Evolutionary conservation across 805 yeast species (phyloP).

Genomic region (Candida methanosorbosa): DNA sequence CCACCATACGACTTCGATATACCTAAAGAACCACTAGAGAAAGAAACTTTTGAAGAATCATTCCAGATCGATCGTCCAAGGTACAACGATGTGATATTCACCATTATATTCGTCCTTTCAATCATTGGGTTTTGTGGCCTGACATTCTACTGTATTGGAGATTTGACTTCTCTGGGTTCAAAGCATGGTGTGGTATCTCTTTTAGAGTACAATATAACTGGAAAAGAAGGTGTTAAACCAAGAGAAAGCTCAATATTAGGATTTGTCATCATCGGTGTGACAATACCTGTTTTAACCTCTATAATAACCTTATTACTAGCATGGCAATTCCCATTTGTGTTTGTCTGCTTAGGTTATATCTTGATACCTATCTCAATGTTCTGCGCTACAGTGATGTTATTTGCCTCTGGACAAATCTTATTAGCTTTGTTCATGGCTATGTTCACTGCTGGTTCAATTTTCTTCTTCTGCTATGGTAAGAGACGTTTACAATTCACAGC

Average conservation of each 20-base stretch:
- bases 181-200: constrained; percentile 1
- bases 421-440: constrained; percentile 10
- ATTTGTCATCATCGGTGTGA: constrained; percentile 7
- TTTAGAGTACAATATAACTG: background rate
- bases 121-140: constrained; percentile 48
- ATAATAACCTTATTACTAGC: constrained; percentile 13
- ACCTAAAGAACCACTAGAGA: constrained; percentile 19
- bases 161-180: background rate
- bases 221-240: background rate
- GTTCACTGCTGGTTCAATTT: constrained; percentile 12
- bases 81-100: constrained; percentile 66
- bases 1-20: constrained; percentile 22
- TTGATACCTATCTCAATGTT: constrained; percentile 18
- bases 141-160: background rate
- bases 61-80: constrained; percentile 57
- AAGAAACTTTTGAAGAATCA: constrained; percentile 50
- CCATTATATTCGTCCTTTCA: constrained; percentile 34
- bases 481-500: constrained; percentile 22
- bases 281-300: constrained; percentile 15
- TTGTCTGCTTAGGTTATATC: constrained; percentile 20
- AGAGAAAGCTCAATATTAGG: constrained; percentile 1
- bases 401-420: constrained; percentile 12
- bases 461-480: constrained; percentile 16
- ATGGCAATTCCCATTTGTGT: constrained; percentile 18
- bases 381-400: constrained; percentile 11